Conservation (phyloP, 1,139 yeast species). For the Kodamaea derodonti region DNA sequence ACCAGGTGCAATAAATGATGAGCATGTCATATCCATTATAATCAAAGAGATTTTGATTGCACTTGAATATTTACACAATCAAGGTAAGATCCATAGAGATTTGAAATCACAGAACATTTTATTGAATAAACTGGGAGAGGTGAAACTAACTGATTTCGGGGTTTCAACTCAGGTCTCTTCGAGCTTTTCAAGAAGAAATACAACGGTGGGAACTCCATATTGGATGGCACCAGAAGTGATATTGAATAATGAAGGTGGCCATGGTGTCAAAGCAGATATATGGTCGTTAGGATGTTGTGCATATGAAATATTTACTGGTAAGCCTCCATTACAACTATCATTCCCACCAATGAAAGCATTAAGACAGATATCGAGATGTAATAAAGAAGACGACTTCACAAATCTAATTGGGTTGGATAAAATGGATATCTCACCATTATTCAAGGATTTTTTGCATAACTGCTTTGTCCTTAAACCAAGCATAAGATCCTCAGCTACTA, state of each 20-base stretch:
- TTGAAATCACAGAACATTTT: constrained; percentile 82
- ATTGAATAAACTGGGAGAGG: constrained; percentile 65
- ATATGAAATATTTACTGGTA: constrained; percentile 76
- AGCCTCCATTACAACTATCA: constrained; percentile 71
- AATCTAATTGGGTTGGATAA: constrained; percentile 27
- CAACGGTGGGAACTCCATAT: constrained; percentile 97
- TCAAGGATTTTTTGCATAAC: constrained; percentile 57
- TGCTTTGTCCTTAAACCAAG: constrained; percentile 66
- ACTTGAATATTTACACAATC: constrained; percentile 64
- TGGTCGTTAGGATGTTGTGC: constrained; percentile 96
- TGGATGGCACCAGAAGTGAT: constrained; percentile 99
- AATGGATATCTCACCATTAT: constrained; percentile 20
- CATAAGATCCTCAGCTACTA: constrained; percentile 54
- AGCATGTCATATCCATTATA: constrained; percentile 52
- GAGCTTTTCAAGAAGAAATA: constrained; percentile 71
- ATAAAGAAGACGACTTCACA: constrained; percentile 29
- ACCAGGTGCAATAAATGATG: constrained; percentile 55
- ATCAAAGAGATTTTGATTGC: constrained; percentile 62
- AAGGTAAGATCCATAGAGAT: constrained; percentile 83
- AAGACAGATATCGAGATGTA: constrained; percentile 41
- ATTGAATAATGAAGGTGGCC: constrained; percentile 69
- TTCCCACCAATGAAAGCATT: constrained; percentile 80
- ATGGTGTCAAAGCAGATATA: constrained; percentile 84
- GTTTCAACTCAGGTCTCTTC: constrained; percentile 86
- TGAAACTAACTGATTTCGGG: constrained; percentile 94